Evolutionary conservation across 495 filamentous ascomycete species (phyloP), one percentile per base, ranked within the genome.

Genomic region (Hypoxylon cercidicola): DNA sequence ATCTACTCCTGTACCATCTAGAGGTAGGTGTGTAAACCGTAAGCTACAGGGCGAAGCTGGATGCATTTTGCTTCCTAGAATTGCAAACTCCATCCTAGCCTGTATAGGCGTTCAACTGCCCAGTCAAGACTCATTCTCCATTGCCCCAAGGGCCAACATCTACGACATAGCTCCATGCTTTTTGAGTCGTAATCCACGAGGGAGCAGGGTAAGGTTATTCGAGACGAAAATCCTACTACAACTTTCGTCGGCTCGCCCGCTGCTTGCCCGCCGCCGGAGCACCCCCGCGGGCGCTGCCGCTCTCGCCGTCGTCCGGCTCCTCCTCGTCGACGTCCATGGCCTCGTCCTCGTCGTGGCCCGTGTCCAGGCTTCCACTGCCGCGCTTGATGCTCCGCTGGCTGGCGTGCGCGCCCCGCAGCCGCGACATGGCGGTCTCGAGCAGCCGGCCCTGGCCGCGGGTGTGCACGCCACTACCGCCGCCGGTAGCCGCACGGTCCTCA

Each of bases 271-370:
- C 56, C 50, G 0, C 18, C 34, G 19, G 2, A 51, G n/a, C n/a
- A 11, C 10, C 32, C 28, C 48, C 20, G 25, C 40, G 32, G 21
- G 45, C 32, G 11, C 44, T 28, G 0, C 15, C 20, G 19, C 30
- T 64, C 4, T 75, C 74, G 4, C 64, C 76, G 1, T 70, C 77
- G 0, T 75, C 77, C 0, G 60, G 69, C 3, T 79, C 76, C 9
- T 78, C 73, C 18, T 85, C 85, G 66, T 86, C 82, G n/a, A 85
- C 35, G 54, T 89, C 88, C 80, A 86, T 84, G 18, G 75, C 78
- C 62, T 85, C 84, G 35, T 84, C 87, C 7, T 84, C 80, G 0
- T 80, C 81, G 62, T 80, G 77, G 48, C 81, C 79, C 15, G 80
- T 76, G 16, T 79, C 81, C 43, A 82, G 75, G 47, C 77, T 77